phyloP scores from a whole-genome alignment of 305 asterid species.

The Lippia alba region DNA sequence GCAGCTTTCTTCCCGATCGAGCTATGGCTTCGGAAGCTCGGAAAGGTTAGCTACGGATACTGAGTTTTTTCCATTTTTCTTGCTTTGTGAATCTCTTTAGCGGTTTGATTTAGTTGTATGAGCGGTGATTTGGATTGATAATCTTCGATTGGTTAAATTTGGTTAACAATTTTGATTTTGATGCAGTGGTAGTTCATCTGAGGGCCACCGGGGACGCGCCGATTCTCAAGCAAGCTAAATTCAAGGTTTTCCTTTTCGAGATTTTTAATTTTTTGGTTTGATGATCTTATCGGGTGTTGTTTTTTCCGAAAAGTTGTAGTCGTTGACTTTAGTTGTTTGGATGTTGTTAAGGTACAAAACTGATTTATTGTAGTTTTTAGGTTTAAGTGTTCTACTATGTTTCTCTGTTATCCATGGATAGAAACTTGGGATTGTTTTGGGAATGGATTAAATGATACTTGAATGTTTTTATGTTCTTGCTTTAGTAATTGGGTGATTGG shows the following conservation, averaged over 20 bases:
- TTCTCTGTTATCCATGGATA: neutral
- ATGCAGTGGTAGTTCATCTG: conserved; percentile 82
- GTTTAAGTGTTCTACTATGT: neutral
- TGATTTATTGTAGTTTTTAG: neutral
- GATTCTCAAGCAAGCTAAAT: conserved; percentile 86
- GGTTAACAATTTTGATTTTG: conserved; percentile 23
- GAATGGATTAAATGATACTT: conserved; percentile 19
- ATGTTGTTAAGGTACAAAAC: neutral
- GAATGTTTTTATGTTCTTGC: neutral
- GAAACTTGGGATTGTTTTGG: conserved; percentile 26
- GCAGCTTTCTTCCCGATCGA: conserved; percentile 8
- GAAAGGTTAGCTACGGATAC: conserved; percentile 44
- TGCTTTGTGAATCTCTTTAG: neutral
- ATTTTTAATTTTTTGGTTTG: neutral
- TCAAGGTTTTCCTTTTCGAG: conserved; percentile 57
- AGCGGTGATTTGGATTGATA: neutral
- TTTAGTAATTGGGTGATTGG: neutral
- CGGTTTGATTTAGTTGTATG: neutral
- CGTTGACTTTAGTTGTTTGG: conserved; percentile 6
- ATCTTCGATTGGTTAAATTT: conserved; percentile 12
- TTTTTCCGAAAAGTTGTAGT: neutral
- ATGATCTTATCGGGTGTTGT: neutral
- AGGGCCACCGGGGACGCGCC: conserved; percentile 97
- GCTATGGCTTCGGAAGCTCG: conserved; percentile 49
- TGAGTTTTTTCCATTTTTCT: neutral